A percentile compares a stretch with the other conserved stretches of the same genome.
These are phyloP conservation scores for Royoungia palumana DNA, from an alignment of 768 basidiomycete genomes.

Conservation along the genomic window DNA sequence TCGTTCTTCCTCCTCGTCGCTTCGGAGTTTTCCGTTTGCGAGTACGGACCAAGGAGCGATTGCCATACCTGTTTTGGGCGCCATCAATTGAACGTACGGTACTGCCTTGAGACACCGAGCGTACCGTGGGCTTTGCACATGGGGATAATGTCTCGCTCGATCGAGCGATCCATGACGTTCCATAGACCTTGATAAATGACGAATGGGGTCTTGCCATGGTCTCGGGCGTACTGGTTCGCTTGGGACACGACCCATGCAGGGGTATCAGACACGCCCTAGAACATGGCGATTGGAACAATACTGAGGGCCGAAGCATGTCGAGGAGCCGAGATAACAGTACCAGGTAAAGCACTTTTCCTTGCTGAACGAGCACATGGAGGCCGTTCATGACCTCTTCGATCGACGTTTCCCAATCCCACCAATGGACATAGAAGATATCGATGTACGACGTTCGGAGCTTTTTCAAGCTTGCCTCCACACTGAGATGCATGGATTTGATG, in stretches of 20 bases:
- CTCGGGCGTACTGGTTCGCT: conserved; percentile 41
- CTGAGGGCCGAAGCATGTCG: background rate
- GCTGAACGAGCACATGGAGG: conserved; percentile 36
- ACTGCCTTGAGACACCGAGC: background rate
- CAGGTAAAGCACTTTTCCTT: conserved; percentile 39
- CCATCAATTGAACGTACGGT: too few relatives aligned
- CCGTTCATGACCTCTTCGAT: conserved; percentile 41
- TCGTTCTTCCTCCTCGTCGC: conserved; percentile 29
- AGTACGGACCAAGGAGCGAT: conserved; percentile 38
- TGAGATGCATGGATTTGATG: conserved; percentile 41
- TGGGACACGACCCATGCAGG: conserved; percentile 42
- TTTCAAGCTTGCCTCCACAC: conserved; percentile 30
- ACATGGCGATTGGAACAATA: background rate
- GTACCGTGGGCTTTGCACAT: conserved; percentile 29
- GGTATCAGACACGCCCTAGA: conserved; percentile 28
- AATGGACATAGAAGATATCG: conserved; percentile 26
- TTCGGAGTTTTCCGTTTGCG: conserved; percentile 33
- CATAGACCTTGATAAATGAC: conserved; percentile 42
- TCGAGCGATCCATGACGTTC: conserved; percentile 34
- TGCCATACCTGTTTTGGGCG: conserved; percentile 21
- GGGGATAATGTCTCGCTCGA: conserved; percentile 45
- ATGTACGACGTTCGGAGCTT: conserved; percentile 26
- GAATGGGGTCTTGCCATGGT: conserved; percentile 43
- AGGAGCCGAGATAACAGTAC: conserved; percentile 4
- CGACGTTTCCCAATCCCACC: conserved; percentile 37